phyloP scores from a whole-genome alignment of 2,329 filamentous ascomycete genomes.

The Neopestalotiopsis sp. region DNA sequence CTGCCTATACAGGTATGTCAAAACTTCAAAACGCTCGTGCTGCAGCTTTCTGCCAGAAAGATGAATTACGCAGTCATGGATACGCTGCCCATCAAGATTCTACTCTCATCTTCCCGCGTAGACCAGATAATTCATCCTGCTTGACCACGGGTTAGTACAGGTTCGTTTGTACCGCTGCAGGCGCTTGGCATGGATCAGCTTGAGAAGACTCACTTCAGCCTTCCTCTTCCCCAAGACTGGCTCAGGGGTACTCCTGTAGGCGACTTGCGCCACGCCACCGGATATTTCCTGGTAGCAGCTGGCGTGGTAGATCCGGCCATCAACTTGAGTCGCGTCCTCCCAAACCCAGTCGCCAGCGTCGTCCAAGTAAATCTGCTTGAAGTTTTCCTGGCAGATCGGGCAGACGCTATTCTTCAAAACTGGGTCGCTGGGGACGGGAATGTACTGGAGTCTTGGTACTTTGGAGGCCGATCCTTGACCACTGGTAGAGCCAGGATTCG shows the following conservation, averaged over 20 bases:
- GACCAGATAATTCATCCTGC: slow-evolving; percentile 25
- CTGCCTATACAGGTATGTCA: neutral
- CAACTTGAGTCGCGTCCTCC: slow-evolving; percentile 84
- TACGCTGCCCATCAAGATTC: slow-evolving; percentile 19
- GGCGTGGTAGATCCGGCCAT: slow-evolving; percentile 83
- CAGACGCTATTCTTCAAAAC: slow-evolving; percentile 79
- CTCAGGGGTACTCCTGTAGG: slow-evolving; percentile 62
- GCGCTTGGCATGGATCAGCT: slow-evolving; percentile 12
- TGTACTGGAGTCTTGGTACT: slow-evolving; percentile 69
- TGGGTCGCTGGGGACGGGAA: slow-evolving; percentile 82
- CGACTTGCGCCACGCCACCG: slow-evolving; percentile 34
- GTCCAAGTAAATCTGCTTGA: slow-evolving; percentile 90
- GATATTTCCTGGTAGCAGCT: slow-evolving; percentile 87
- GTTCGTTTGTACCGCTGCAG: neutral
- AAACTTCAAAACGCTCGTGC: neutral
- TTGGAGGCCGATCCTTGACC: slow-evolving; percentile 48
- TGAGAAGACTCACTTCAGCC: slow-evolving; percentile 61
- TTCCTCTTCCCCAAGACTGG: slow-evolving; percentile 76
- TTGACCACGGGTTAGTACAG: slow-evolving; percentile 23
- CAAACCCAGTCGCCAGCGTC: slow-evolving; percentile 97
- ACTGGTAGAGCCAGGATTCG: slow-evolving; percentile 42
- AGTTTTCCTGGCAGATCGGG: slow-evolving; percentile 94
- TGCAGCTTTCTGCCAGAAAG: neutral
- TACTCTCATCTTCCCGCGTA: slow-evolving; percentile 24
- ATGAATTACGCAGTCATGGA: too few relatives aligned